Percentiles rank a stretch among this genome's conserved stretches.
Conservation (phyloP, 768 basidiomycete genomes). For the Lactarius tabidus region DNA sequence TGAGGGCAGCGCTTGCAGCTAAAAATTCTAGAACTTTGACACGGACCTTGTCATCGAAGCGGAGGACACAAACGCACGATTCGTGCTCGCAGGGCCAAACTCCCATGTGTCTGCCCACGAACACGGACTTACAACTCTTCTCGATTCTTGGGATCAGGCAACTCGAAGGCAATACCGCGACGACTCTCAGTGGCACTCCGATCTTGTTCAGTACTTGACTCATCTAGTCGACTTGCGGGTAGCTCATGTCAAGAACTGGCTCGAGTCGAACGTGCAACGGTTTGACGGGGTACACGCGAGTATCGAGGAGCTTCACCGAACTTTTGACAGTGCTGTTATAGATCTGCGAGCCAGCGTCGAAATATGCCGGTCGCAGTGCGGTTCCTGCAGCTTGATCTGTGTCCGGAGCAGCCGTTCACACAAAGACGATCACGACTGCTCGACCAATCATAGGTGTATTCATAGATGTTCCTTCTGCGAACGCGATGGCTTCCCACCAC, state of each 20-base stretch:
- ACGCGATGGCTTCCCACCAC: constrained; percentile 29
- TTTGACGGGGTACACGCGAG: constrained; percentile 43
- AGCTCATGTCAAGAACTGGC: constrained; percentile 48
- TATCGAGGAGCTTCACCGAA: constrained; percentile 44
- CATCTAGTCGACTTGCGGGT: constrained; percentile 41
- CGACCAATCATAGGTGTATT: constrained; percentile 44
- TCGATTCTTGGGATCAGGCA: constrained; percentile 33
- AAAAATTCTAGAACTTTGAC: constrained; percentile 44
- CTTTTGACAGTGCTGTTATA: constrained; percentile 41
- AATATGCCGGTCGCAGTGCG: constrained; percentile 47
- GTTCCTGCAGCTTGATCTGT: constrained; percentile 46
- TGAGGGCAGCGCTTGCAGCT: background rate
- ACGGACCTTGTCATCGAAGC: constrained; percentile 33
- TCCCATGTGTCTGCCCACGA: constrained; percentile 28
- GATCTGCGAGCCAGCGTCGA: constrained; percentile 45
- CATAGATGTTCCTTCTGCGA: constrained; percentile 42
- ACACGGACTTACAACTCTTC: constrained; percentile 26
- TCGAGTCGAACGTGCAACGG: constrained; percentile 43
- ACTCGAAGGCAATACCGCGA: constrained; percentile 32
- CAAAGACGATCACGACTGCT: constrained; percentile 45
- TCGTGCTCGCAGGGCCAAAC: constrained; percentile 31
- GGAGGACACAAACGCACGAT: constrained; percentile 35
- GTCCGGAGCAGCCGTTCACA: constrained; percentile 42
- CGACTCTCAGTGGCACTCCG: constrained; percentile 42
- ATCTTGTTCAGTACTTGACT: constrained; percentile 39